Evolutionary conservation across 768 basidiomycete genomes (phyloP), one percentile per base, ranked within the genome.

Genomic region (Cantharellus anzutake): DNA sequence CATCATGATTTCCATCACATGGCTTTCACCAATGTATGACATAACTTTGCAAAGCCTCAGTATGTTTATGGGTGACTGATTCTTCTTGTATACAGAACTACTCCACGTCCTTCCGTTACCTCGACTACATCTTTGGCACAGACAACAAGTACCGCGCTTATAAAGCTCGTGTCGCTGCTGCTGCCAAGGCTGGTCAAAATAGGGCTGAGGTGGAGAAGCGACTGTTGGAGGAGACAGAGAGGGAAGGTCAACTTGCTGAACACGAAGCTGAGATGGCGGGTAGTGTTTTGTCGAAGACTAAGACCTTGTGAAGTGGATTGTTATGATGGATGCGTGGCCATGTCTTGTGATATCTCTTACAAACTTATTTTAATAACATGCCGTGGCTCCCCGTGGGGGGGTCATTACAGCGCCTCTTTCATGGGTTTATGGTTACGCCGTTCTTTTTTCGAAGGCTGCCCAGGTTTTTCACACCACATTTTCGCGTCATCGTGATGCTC

Each of bases 1-100:
- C 90, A 94, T 73, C 93, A 96, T 69, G 93, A 97, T 68, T 97
- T 91, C 80, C 94, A 98, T 72, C 94, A 99, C 73, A 87, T 91
- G 86, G 83, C 86, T 2, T 94, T 92, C 75, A 81, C 80, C 56
- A 91, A 92, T 76, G 61, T 61, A n/a, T 35, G 57, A 51, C 11
- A 5, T 40, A 14, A 5, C 41, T 35, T 55, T 34, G 7, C 7
- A 58, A n/a, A 20, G 3, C 11, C 51, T 60, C 48, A 42, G n/a
- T 59, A 11, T 41, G 5, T 4, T 5, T 50, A 2, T 37, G 20
- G 11, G 11, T 29, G 44, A 29, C 11, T 48, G 44, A 11, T 29
- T 29, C 44, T 48, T 48, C 44, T 11, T 64, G 64, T 56, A 52
- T 51, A 68, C 40, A 69, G 63, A 93, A 93, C 76, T 94, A 78